These are phyloP conservation scores for Stenocarpella maydis DNA, from an alignment of 2,329 filamentous ascomycete species.

Conservation along the genomic window DNA sequence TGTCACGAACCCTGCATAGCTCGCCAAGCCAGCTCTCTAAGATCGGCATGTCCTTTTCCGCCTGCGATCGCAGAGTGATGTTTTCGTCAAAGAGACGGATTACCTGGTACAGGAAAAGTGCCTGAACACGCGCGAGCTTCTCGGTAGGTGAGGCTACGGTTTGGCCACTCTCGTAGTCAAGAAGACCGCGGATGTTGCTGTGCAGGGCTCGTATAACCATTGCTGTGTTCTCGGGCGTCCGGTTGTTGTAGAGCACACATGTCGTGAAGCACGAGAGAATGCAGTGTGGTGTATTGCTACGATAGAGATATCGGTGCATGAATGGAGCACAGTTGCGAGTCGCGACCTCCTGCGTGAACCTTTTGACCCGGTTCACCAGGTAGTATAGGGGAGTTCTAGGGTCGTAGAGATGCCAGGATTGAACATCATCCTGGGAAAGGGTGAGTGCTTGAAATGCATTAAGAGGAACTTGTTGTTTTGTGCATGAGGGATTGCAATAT, in stretches of 20 bases:
- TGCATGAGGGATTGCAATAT: too few relatives aligned
- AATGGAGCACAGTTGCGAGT: background rate
- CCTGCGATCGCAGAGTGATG: conserved; percentile 3
- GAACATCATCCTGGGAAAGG: background rate
- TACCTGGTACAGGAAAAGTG: background rate
- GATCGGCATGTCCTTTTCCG: background rate
- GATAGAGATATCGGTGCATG: background rate
- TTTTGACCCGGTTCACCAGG: background rate
- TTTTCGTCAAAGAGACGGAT: background rate
- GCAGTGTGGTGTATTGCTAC: background rate
- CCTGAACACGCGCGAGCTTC: background rate
- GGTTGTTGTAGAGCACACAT: conserved; percentile 43
- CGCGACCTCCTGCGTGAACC: background rate
- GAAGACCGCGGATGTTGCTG: background rate
- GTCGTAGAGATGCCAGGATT: conserved; percentile 12
- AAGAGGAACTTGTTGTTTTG: background rate
- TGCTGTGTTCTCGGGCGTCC: conserved; percentile 41
- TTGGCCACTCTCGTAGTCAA: background rate
- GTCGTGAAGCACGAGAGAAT: conserved; percentile 44
- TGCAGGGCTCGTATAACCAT: conserved; percentile 43
- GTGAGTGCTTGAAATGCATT: background rate
- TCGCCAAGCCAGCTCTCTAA: background rate
- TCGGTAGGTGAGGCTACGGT: background rate
- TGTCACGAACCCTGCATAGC: conserved; percentile 12
- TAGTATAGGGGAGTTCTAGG: background rate